These are phyloP conservation scores for Ogataea degrootiae DNA, from an alignment of 805 yeast genomes.

Conservation along the genomic window DNA sequence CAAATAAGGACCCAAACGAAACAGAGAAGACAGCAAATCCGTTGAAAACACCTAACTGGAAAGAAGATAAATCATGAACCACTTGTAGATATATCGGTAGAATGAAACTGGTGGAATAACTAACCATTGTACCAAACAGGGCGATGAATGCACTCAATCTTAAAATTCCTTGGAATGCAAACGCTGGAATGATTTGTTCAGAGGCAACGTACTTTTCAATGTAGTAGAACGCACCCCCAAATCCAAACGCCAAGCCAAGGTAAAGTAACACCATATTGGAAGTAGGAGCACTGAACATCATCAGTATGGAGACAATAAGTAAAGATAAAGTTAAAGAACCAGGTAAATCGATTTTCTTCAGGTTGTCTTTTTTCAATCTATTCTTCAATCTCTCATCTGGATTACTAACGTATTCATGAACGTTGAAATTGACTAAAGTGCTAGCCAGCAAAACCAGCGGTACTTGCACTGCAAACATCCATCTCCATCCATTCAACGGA, in stretches of 20 bases:
- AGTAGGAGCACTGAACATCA: constrained; percentile 27
- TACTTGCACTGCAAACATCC: constrained; percentile 39
- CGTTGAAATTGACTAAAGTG: constrained; percentile 21
- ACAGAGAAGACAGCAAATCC: constrained; percentile 36
- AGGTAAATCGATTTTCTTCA: constrained; percentile 35
- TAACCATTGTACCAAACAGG: constrained; percentile 34
- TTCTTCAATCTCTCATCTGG: constrained; percentile 19
- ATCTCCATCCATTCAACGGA: constrained; percentile 38
- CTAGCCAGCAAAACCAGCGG: constrained; percentile 32
- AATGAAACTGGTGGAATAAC: constrained; percentile 33
- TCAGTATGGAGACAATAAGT: constrained; percentile 31
- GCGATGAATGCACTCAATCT: constrained; percentile 34
- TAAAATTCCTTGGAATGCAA: constrained; percentile 34
- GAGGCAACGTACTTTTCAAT: constrained; percentile 33
- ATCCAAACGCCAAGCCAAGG: constrained; percentile 11
- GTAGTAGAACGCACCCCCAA: constrained; percentile 20
- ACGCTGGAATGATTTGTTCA: constrained; percentile 38
- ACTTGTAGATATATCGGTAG: constrained; percentile 40
- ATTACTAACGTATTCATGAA: constrained; percentile 29
- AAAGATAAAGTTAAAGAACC: constrained; percentile 35
- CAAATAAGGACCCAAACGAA: constrained; percentile 35
- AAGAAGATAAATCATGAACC: constrained; percentile 35
- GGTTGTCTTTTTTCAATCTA: constrained; percentile 31
- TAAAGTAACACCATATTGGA: constrained; percentile 7
- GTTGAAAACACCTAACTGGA: constrained; percentile 36